Base-by-base conservation (phyloP, 2,329 filamentous ascomycete genomes). In the Trichocomaceae sp. region DNA sequence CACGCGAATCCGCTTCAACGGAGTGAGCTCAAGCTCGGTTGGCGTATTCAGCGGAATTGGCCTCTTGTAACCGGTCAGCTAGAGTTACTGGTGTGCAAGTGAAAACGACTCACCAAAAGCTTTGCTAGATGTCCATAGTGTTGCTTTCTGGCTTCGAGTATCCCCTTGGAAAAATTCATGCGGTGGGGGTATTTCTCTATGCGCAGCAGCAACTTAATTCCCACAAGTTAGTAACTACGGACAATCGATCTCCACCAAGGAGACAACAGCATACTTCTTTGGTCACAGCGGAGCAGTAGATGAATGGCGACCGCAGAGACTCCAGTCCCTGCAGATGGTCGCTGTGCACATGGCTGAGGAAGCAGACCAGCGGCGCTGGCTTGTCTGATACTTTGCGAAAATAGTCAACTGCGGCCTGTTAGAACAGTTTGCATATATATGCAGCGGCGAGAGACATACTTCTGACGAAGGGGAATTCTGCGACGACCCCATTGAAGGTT, bases 291-390 rank as follows among this genome's bases (percentile, higher is more conserved):
- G 91, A 96, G 72, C 90, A 96, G 70, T 96, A 96, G 19, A 97
- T 83, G 64, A 96, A 96, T 0, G 89, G 87, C 26, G 87, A 83
- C 46, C 83, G 81, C 52, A 91, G 78, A 12, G 79, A 82, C 62
- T 95, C 90, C 1, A 96, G 78, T 0, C 92, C 91, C 35, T 80
- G 79, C 1, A 96, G 79, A 70, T 96, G 92, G 63, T 96, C 91
- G 60, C 87, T 95, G 67, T 96, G 92, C 2, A 95, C 84, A 79
- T 97, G 92, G 69, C 88, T 95, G 23, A 97, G 77, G 66, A 97
- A 96, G 68, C 87, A 93, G 15, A 88, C 90, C 54, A 93, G 72
- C 0, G 90, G 87, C 3, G 86, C 79, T 15, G 72, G 78, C 15
- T 71, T 71, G 5, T 75, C 75, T 3, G 76, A 72, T 47, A 78